Evolutionary conservation across 192 early-diverging fungal species (phyloP).

Genomic region (Coemansia sp.): DNA sequence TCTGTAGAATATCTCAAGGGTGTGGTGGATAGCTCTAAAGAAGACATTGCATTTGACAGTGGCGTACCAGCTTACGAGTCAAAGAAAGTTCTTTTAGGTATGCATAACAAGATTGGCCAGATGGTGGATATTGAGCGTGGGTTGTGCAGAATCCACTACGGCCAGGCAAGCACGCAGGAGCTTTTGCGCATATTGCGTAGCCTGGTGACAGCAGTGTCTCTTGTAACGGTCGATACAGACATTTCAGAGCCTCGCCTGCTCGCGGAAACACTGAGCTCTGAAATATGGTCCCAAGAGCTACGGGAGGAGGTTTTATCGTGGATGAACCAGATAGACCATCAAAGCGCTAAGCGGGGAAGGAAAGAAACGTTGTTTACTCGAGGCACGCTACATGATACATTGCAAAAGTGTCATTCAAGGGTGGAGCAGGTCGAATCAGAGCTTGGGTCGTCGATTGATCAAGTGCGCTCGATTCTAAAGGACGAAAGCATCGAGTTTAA

Average conservation of each 20-base stretch:
- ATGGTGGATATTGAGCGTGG: constrained; percentile 93
- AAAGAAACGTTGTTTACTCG: constrained; percentile 63
- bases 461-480: constrained; percentile 56
- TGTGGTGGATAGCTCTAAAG: constrained; percentile 52
- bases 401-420: constrained; percentile 50
- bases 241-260: constrained; percentile 26
- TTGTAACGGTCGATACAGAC: constrained; percentile 17
- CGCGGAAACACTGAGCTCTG: constrained; percentile 38
- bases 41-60: not conserved
- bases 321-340: constrained; percentile 44
- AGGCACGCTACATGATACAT: constrained; percentile 55
- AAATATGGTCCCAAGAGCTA: constrained; percentile 42
- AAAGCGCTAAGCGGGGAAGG: constrained; percentile 53
- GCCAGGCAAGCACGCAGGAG: constrained; percentile 78
- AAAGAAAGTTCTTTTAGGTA: constrained; percentile 25
- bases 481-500: constrained; percentile 58
- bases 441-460: constrained; percentile 54
- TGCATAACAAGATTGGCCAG: constrained; percentile 52
- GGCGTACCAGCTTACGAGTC: not conserved
- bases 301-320: constrained; percentile 39
- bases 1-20: constrained; percentile 78
- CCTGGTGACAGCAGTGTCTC: constrained; percentile 53
- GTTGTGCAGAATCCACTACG: constrained; percentile 85
- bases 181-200: constrained; percentile 69
- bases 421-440: constrained; percentile 60